phyloP scores from a whole-genome alignment of 75 land plant species.

The Pinus tabuliformis region DNA sequence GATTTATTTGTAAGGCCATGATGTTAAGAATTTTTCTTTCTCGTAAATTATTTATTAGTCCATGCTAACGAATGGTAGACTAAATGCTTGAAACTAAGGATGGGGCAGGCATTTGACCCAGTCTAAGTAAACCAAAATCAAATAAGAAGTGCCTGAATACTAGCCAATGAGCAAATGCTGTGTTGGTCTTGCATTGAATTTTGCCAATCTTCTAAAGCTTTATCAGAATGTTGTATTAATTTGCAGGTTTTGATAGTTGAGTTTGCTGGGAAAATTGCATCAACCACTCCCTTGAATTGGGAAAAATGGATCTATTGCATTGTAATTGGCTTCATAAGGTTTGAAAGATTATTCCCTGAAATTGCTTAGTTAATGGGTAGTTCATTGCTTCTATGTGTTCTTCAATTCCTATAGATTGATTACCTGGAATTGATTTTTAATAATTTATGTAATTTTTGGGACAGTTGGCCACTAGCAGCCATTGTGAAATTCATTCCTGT shows the following conservation, averaged over 20 bases:
- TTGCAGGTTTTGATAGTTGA: conserved; percentile 77
- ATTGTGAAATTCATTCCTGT: conserved; percentile 77
- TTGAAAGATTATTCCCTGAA: neutral
- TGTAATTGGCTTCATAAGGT: conserved; percentile 69
- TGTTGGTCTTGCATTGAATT: too few species aligned
- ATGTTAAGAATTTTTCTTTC: neutral
- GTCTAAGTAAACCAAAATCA: too few species aligned
- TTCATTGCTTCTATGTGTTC: conserved; percentile 14
- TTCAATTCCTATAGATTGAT: too few species aligned
- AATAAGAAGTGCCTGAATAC: too few species aligned
- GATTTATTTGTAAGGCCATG: neutral
- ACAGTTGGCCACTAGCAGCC: conserved; percentile 88
- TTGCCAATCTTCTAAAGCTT: too few species aligned
- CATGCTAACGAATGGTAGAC: too few species aligned
- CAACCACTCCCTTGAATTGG: conserved; percentile 61
- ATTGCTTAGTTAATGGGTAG: neutral
- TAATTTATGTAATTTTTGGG: neutral
- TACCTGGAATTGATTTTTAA: too few species aligned
- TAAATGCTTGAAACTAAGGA: too few species aligned
- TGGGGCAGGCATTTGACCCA: too few species aligned
- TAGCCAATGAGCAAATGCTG: too few species aligned
- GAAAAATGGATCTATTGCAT: conserved; percentile 66
- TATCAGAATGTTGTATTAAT: too few species aligned
- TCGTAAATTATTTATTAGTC: too few species aligned
- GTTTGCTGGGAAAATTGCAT: conserved; percentile 75